Base-by-base conservation (phyloP, 1,284 basidiomycete genomes). In the Tremellales sp. region DNA sequence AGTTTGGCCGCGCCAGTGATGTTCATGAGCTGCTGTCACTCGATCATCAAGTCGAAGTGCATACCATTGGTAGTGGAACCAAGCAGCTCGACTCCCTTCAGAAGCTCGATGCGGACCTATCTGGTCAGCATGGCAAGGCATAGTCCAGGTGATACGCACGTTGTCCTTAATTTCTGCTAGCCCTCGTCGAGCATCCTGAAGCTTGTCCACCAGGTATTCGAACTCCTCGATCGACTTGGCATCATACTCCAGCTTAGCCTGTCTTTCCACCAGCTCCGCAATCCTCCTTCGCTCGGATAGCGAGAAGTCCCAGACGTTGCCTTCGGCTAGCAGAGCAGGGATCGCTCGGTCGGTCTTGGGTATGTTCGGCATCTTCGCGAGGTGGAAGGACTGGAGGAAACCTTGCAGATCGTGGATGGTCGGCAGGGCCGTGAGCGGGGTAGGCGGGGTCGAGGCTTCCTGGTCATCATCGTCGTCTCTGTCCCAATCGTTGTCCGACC, bases 1-100 rank as follows among this genome's bases (percentile, higher is more conserved):
- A 85, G 68, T 53, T 83, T 84, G 0, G 84, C 84, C 1, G 84
- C 84, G 40, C 84, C 84, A n/a, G n/a, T n/a, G n/a, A n/a, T 83
- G 43, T 15, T 23, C 19, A 13, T 21, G 36, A 39, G 36, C 36
- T 39, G 36, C 19, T 19, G 22, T 10, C n/a, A 50, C 42, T 52
- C 40, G 17, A n/a, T 13, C 31, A 24, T 12, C 4, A 36, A 21
- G 36, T 15, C 4, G 2, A n/a, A n/a, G 51, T 57, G 33, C 52
- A 78, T 31, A 31, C 81, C 80, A 12, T 82, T 86, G 0, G 85
- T 86, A 0, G 85, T 87, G 52, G 84, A 85, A 10, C 82, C 85
- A 44, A 87, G 79, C 17, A 87, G 78, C 56, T 85, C 78, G 0
- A 79, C 74, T n/a, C 77, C 70, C 8, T 65, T 57, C 2, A 84